These are phyloP conservation scores for Paratrypanosoma confusum DNA, from an alignment of 208 protist species.

Conservation along the genomic window DNA sequence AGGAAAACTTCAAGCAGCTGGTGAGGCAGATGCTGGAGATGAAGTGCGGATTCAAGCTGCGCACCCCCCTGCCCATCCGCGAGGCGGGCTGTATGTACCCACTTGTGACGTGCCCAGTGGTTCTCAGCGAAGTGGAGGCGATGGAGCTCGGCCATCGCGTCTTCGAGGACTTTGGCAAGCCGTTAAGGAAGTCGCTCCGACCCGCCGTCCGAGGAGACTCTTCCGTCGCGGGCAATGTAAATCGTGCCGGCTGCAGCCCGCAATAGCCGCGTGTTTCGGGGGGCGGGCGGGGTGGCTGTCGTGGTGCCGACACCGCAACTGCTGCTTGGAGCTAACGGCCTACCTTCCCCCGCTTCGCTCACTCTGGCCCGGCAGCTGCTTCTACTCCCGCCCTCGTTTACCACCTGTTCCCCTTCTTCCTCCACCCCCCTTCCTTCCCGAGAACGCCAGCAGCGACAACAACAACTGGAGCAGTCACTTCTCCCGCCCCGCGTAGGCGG, in stretches of 20 bases:
- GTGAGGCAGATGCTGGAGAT: constrained; percentile 29
- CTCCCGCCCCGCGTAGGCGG: too few species aligned
- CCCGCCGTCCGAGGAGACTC: constrained; percentile 3
- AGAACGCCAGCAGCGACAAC: too few species aligned
- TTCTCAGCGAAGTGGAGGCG: constrained; percentile 58
- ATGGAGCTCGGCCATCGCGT: constrained; percentile 46
- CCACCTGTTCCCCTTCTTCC: too few species aligned
- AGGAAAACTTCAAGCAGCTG: constrained; percentile 24
- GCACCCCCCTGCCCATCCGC: constrained; percentile 37
- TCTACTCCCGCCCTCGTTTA: too few species aligned
- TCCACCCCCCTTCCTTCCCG: too few species aligned
- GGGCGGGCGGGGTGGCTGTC: too few species aligned
- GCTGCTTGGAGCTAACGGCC: neutral
- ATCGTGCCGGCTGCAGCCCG: constrained; percentile 4
- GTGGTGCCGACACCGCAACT: neutral
- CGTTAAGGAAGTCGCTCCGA: neutral
- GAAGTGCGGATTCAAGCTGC: constrained; percentile 32
- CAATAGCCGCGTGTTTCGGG: constrained; percentile 14
- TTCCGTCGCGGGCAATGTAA: constrained; percentile 11
- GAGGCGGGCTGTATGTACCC: constrained; percentile 81
- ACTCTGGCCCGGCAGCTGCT: too few species aligned
- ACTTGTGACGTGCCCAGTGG: constrained; percentile 41
- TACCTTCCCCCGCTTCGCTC: neutral
- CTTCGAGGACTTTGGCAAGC: constrained; percentile 68
- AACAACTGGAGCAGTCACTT: too few species aligned